Percentiles rank a stretch among this genome's conserved stretches.
phyloP scores from a whole-genome alignment of 352 stramenopile species.

The Blastocystis sp. region DNA sequence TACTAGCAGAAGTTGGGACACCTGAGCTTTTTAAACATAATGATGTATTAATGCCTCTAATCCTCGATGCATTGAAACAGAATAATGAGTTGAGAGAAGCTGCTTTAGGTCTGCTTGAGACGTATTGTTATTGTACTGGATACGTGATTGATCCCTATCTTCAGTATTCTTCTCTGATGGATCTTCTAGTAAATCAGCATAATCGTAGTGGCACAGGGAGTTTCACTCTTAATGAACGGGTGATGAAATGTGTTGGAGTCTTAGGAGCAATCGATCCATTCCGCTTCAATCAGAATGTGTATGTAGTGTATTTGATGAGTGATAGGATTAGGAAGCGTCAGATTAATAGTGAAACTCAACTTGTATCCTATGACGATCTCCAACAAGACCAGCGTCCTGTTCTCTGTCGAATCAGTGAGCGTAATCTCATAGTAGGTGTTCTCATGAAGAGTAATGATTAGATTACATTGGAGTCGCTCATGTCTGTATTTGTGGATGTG shows the following conservation, averaged over 20 bases:
- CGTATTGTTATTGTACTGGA: constrained; percentile 65
- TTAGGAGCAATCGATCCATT: constrained; percentile 70
- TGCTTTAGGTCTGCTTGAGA: constrained; percentile 64
- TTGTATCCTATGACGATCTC: constrained; percentile 71
- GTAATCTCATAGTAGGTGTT: constrained; percentile 75
- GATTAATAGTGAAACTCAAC: constrained; percentile 72
- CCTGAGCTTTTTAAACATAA: constrained; percentile 68
- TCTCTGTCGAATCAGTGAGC: constrained; percentile 41
- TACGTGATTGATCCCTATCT: constrained; percentile 69
- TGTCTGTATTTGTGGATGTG: constrained; percentile 90
- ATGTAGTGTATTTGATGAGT: neutral
- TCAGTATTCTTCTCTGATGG: constrained; percentile 68
- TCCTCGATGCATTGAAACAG: constrained; percentile 69
- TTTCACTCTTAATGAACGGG: constrained; percentile 67
- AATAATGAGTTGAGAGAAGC: constrained; percentile 61
- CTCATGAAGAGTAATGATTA: constrained; percentile 87
- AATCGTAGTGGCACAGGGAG: constrained; percentile 46
- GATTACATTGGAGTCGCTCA: constrained; percentile 90
- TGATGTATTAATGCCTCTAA: constrained; percentile 65
- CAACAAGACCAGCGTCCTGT: constrained; percentile 40
- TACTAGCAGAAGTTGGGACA: constrained; percentile 50
- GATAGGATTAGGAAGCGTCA: neutral
- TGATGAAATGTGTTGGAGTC: constrained; percentile 66
- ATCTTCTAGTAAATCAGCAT: constrained; percentile 67
- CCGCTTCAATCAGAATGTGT: constrained; percentile 65